A percentile compares a stretch with the other conserved stretches of the same genome.
phyloP scores from a whole-genome alignment of 805 yeast genomes.

The Ogataea ramenticola region DNA sequence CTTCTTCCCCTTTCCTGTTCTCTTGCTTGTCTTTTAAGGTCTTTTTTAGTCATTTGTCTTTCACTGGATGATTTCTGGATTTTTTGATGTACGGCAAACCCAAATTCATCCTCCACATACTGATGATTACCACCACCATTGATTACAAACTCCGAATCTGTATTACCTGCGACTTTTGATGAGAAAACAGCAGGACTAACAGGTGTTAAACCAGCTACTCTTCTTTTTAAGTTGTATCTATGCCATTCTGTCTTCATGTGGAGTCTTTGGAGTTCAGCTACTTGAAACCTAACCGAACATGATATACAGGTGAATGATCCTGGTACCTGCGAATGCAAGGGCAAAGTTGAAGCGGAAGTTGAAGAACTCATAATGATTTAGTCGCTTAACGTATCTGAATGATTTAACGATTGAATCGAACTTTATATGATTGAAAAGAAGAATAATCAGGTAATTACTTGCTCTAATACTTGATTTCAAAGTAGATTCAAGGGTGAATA shows the following conservation, averaged over 20 bases:
- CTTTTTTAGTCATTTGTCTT: constrained; percentile 34
- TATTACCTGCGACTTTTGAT: constrained; percentile 15
- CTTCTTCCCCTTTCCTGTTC: constrained; percentile 21
- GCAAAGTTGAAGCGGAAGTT: not conserved
- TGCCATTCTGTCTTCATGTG: constrained; percentile 99
- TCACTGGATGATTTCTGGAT: constrained; percentile 17
- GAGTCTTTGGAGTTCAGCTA: constrained; percentile 76
- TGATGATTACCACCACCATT: constrained; percentile 2
- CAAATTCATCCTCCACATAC: constrained; percentile 45
- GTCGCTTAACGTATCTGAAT: too few relatives aligned
- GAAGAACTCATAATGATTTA: too few relatives aligned
- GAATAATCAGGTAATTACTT: too few relatives aligned
- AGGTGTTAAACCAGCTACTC: constrained; percentile 80
- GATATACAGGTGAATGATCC: constrained; percentile 69
- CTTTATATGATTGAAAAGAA: too few relatives aligned
- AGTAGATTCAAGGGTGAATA: too few relatives aligned
- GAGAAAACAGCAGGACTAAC: constrained; percentile 30
- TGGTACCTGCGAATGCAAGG: constrained; percentile 12
- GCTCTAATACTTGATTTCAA: too few relatives aligned
- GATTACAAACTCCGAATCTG: constrained; percentile 10
- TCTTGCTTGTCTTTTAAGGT: constrained; percentile 21
- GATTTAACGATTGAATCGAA: too few relatives aligned
- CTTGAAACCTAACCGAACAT: constrained; percentile 73
- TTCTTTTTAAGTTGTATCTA: constrained; percentile 86
- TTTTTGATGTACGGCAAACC: constrained; percentile 34